Percentiles rank a stretch among this genome's conserved stretches.
phyloP scores from a whole-genome alignment of 2,329 filamentous ascomycete species.

The Fusarium virguliforme region DNA sequence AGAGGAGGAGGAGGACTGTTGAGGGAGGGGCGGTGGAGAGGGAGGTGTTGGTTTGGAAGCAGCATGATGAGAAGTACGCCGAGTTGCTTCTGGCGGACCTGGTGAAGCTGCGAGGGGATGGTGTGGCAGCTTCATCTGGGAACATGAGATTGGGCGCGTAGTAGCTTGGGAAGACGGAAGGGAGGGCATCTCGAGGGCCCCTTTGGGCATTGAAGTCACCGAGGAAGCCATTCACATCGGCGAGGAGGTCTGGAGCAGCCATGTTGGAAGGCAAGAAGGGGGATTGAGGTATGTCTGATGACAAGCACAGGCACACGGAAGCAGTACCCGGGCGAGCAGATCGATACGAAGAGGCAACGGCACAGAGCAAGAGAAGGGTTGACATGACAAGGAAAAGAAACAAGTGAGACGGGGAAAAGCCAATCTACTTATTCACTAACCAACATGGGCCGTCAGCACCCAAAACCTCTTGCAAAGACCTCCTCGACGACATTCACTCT shows the following conservation, averaged over 20 bases:
- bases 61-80: slow-evolving; percentile 28
- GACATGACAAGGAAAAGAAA: background rate
- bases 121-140: slow-evolving; percentile 20
- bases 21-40: slow-evolving; percentile 46
- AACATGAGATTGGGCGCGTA: slow-evolving; percentile 38
- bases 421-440: slow-evolving; percentile 10
- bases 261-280: slow-evolving; percentile 9
- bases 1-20: slow-evolving; percentile 33
- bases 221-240: slow-evolving; percentile 39
- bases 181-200: slow-evolving; percentile 16
- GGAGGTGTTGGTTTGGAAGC: slow-evolving; percentile 40
- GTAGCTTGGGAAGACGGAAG: slow-evolving; percentile 14
- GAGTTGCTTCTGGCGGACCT: slow-evolving; percentile 36
- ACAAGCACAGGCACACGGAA: slow-evolving; percentile 11
- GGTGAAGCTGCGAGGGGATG: slow-evolving; percentile 22
- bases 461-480: background rate
- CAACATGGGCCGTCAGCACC: slow-evolving; percentile 5
- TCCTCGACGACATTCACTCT: background rate
- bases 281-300: slow-evolving; percentile 1
- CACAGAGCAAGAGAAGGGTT: background rate
- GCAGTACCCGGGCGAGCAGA: slow-evolving; percentile 3
- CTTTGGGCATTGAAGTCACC: slow-evolving; percentile 32
- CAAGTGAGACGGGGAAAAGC: background rate
- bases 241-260: slow-evolving; percentile 22
- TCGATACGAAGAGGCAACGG: background rate